phyloP scores from a whole-genome alignment of 2,329 filamentous ascomycete species.

The Ceratocystis alfenasii region DNA sequence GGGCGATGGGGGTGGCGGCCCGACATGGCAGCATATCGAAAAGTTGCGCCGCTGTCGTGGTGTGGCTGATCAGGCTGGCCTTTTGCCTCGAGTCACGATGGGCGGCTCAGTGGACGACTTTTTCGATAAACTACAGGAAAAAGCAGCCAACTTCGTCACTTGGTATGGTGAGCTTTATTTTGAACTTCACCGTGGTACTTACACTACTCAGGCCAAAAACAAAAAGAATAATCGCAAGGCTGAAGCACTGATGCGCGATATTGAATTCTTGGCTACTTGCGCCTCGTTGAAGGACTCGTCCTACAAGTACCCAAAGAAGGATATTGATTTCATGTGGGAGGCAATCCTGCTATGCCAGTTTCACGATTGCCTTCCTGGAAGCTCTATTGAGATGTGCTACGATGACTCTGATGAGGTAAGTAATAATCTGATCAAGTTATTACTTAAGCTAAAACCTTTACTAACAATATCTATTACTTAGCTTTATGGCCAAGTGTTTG shows the following conservation, averaged over 20 bases:
- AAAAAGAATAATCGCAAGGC: constrained; percentile 85
- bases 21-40: constrained; percentile 86
- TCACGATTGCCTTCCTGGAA: constrained; percentile 92
- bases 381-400: constrained; percentile 95
- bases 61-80: constrained; percentile 73
- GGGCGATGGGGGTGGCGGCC: constrained; percentile 89
- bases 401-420: constrained; percentile 75
- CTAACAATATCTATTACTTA: constrained; percentile 28
- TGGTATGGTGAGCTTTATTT: constrained; percentile 99
- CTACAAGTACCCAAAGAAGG: constrained; percentile 85
- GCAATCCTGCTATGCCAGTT: constrained; percentile 85
- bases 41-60: constrained; percentile 88
- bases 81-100: constrained; percentile 77
- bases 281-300: constrained; percentile 58
- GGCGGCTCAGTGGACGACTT: constrained; percentile 88
- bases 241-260: constrained; percentile 72
- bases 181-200: constrained; percentile 90
- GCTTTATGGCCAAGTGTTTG: constrained; percentile 74
- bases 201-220: constrained; percentile 95
- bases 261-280: constrained; percentile 78
- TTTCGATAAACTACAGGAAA: constrained; percentile 74
- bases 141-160: constrained; percentile 67
- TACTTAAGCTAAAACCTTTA: not conserved
- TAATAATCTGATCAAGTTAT: not conserved
- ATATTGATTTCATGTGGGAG: constrained; percentile 97